Conservation (phyloP, 225 moss, liverwort and hornwort species). For the Physcomitrellopsis africana region DNA sequence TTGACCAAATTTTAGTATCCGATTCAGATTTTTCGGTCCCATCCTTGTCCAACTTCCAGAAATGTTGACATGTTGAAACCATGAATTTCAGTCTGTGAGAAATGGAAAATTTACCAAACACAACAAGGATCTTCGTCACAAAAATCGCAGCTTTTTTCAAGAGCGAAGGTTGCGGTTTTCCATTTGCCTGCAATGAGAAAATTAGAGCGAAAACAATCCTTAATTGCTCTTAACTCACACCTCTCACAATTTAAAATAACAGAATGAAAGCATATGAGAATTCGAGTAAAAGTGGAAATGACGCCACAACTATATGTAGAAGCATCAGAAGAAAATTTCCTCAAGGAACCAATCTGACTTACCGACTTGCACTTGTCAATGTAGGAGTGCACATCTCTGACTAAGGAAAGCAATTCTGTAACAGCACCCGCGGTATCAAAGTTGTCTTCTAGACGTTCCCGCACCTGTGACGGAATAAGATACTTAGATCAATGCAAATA, state of each 20-base stretch:
- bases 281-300: background rate
- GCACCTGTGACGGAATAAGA: constrained; percentile 36
- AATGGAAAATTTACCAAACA: constrained; percentile 49
- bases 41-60: background rate
- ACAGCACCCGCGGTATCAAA: constrained; percentile 70
- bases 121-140: constrained; percentile 51
- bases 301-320: background rate
- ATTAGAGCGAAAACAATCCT: background rate
- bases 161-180: constrained; percentile 29
- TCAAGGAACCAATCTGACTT: background rate
- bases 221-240: background rate
- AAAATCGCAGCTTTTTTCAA: constrained; percentile 49
- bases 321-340: background rate
- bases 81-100: background rate
- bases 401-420: constrained; percentile 49
- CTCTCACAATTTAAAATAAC: background rate
- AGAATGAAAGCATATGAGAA: background rate
- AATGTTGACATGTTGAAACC: background rate
- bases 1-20: background rate
- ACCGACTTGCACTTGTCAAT: constrained; percentile 52
- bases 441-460: constrained; percentile 61
- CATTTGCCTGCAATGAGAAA: constrained; percentile 24
- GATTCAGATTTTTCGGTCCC: background rate
- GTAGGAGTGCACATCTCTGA: constrained; percentile 55
- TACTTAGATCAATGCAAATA: background rate